Percentiles rank a stretch among this genome's conserved stretches.
Conservation (phyloP, 1,139 yeast genomes). For the Blastobotrys malaysiensis region DNA sequence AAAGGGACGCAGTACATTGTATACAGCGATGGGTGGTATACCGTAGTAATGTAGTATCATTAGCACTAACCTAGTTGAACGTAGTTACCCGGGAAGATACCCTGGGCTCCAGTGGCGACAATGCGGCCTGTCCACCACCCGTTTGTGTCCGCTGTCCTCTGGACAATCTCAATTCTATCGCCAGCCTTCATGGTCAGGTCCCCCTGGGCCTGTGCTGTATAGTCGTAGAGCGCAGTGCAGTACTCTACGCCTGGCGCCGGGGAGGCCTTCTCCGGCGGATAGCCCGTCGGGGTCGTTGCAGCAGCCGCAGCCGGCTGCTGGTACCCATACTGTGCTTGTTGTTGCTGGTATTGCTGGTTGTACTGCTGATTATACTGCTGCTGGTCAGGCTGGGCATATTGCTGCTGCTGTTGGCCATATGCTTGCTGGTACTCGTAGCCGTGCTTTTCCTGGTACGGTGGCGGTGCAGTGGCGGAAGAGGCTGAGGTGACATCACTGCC, state of each 20-base stretch:
- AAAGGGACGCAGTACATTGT: too few species aligned
- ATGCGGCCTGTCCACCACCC: slow-evolving; percentile 99
- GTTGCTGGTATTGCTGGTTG: slow-evolving; percentile 20
- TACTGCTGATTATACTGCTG: slow-evolving; percentile 22
- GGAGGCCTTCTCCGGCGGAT: slow-evolving; percentile 34
- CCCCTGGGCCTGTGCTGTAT: slow-evolving; percentile 79
- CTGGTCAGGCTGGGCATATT: slow-evolving; percentile 22
- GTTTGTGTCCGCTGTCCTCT: slow-evolving; percentile 74
- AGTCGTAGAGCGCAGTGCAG: slow-evolving; percentile 74
- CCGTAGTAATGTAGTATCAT: not conserved
- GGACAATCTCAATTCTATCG: slow-evolving; percentile 73
- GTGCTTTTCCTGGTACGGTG: slow-evolving; percentile 22
- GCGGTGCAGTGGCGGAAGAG: slow-evolving; percentile 26
- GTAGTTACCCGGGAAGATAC: slow-evolving; percentile 94
- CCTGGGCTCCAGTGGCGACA: slow-evolving; percentile 63
- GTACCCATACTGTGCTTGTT: slow-evolving; percentile 15
- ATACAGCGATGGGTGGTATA: too few species aligned
- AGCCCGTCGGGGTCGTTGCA: slow-evolving; percentile 25
- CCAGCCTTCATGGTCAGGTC: slow-evolving; percentile 87
- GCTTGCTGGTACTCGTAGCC: slow-evolving; percentile 17
- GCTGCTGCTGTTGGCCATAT: slow-evolving; percentile 16
- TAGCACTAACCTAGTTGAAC: slow-evolving; percentile 51
- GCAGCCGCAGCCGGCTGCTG: slow-evolving; percentile 9
- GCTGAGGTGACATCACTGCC: slow-evolving; percentile 36
- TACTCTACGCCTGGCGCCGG: slow-evolving; percentile 41